Conservation (phyloP, 768 basidiomycete genomes). For the Kwoniella newhampshirensis region DNA sequence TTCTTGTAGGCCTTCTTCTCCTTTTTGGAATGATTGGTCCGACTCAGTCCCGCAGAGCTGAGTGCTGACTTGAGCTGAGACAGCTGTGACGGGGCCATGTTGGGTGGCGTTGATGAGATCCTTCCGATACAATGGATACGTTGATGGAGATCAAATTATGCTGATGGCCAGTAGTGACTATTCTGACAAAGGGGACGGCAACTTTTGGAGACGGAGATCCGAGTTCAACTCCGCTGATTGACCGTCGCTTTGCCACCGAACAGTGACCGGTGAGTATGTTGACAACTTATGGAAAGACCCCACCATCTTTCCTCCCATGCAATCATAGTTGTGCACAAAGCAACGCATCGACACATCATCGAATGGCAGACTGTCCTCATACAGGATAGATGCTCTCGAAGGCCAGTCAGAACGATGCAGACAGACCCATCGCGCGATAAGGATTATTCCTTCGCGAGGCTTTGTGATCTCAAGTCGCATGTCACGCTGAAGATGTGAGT, state of each 20-base stretch:
- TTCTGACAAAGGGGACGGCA: background rate
- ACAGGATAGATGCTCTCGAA: background rate
- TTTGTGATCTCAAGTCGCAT: slow-evolving; percentile 82
- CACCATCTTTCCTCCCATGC: too few species aligned
- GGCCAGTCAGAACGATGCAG: slow-evolving; percentile 10
- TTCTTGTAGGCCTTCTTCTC: slow-evolving; percentile 71
- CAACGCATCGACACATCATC: background rate
- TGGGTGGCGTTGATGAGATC: background rate
- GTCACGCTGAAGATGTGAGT: slow-evolving; percentile 61
- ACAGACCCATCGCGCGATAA: slow-evolving; percentile 53
- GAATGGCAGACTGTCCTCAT: background rate
- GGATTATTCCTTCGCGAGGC: slow-evolving; percentile 88
- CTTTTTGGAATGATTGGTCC: slow-evolving; percentile 57
- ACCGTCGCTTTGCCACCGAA: background rate
- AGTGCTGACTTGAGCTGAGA: slow-evolving; percentile 85
- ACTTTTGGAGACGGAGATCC: slow-evolving; percentile 1
- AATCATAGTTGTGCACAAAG: too few species aligned
- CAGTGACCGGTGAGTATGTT: too few species aligned
- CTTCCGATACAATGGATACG: background rate
- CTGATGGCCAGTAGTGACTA: too few species aligned
- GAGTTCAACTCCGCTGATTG: too few species aligned
- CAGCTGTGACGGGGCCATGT: slow-evolving; percentile 68
- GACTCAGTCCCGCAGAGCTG: slow-evolving; percentile 72
- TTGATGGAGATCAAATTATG: too few species aligned
- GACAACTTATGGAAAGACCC: background rate